A percentile compares a stretch with the other conserved stretches of the same genome.
These are phyloP conservation scores for Paramyrothecium sp. DNA, from an alignment of 2,329 filamentous ascomycete genomes.

Conservation along the genomic window DNA sequence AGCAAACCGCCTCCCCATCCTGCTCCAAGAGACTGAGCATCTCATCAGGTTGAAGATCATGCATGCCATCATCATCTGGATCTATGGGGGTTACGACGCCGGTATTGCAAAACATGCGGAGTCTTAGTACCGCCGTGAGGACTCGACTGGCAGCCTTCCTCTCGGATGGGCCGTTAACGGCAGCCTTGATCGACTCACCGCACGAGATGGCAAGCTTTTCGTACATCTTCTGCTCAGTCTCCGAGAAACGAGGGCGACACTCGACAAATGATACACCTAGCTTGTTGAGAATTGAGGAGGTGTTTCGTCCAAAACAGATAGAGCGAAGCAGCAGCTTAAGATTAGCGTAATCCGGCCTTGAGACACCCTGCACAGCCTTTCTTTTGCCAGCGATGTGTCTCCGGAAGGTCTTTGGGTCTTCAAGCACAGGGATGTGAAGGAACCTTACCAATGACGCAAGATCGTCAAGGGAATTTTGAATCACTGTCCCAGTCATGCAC, in stretches of 20 bases:
- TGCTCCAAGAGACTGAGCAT: neutral
- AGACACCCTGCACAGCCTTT: neutral
- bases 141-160: neutral
- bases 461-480: constrained; percentile 51
- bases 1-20: neutral
- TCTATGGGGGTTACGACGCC: neutral
- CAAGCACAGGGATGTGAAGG: constrained; percentile 1
- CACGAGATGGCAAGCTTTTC: neutral
- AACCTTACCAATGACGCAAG: constrained; percentile 23
- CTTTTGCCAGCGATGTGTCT: constrained; percentile 2
- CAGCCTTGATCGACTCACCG: neutral
- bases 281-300: neutral
- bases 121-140: neutral
- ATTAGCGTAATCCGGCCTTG: neutral
- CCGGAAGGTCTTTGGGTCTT: neutral
- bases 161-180: neutral
- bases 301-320: neutral
- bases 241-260: neutral
- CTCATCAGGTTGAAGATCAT: neutral
- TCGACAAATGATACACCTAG: neutral
- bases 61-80: neutral
- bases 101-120: constrained; percentile 6
- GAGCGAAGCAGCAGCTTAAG: neutral
- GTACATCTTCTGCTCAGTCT: neutral
- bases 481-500: constrained; percentile 50